A percentile compares a stretch with the other conserved stretches of the same genome.
Evolutionary conservation across 768 basidiomycete species (phyloP).

Genomic region (Termitomyces sp.): DNA sequence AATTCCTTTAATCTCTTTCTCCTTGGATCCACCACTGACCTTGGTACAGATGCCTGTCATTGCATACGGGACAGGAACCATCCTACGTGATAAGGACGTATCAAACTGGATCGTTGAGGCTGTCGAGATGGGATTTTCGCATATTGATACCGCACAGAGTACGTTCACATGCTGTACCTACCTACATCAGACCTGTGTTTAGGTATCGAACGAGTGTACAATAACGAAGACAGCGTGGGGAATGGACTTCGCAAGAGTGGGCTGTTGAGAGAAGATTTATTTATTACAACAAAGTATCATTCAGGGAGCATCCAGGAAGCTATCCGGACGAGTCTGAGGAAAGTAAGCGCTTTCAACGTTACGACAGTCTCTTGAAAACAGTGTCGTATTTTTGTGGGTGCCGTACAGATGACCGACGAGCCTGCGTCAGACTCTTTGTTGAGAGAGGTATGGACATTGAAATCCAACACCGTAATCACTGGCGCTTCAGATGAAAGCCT

Average conservation of each 20-base stretch:
- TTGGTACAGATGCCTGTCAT: constrained; percentile 12
- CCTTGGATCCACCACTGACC: background rate
- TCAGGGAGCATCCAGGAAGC: constrained; percentile 32
- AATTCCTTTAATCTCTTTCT: background rate
- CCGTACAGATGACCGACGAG: background rate
- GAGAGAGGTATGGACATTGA: background rate
- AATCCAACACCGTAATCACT: background rate
- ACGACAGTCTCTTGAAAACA: background rate
- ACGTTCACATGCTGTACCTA: constrained; percentile 7
- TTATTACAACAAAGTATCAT: constrained; percentile 51
- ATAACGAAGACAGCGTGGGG: constrained; percentile 31
- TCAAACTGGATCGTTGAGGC: constrained; percentile 9
- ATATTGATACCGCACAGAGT: constrained; percentile 21
- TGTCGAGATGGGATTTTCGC: constrained; percentile 12
- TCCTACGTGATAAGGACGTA: constrained; percentile 4
- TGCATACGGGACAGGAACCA: constrained; percentile 13
- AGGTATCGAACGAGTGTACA: constrained; percentile 25
- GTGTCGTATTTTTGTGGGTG: background rate
- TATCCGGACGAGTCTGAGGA: constrained; percentile 40
- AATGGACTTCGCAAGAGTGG: constrained; percentile 41
- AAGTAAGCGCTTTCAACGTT: constrained; percentile 28
- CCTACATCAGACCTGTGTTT: background rate
- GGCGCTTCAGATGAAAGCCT: background rate
- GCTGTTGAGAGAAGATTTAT: constrained; percentile 37
- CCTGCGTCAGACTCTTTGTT: background rate